Conservation (phyloP, 345 rosid genomes). For the Pistacia integerrima region DNA sequence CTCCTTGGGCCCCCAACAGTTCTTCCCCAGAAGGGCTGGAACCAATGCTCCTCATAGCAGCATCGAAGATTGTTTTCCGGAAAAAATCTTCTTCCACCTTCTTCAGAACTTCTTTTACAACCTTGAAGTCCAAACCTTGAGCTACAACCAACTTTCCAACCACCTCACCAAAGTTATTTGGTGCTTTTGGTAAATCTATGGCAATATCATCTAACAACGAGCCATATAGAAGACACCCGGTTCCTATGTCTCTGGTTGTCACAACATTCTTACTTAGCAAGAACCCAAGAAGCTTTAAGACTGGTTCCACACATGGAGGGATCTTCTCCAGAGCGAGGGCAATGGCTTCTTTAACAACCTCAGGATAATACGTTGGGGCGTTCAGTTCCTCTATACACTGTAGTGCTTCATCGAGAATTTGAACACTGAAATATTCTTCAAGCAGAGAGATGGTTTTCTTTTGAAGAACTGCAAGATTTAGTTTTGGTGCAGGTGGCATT, state of each 20-base stretch:
- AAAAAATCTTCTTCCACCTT: constrained; percentile 63
- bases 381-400: constrained; percentile 66
- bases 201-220: constrained; percentile 74
- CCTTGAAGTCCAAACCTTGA: constrained; percentile 55
- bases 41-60: constrained; percentile 24
- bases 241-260: constrained; percentile 51
- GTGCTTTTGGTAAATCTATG: constrained; percentile 84
- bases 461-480: constrained; percentile 36
- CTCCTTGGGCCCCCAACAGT: constrained; percentile 34
- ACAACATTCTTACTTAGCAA: constrained; percentile 51
- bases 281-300: constrained; percentile 45
- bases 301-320: constrained; percentile 54
- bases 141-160: constrained; percentile 56
- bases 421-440: constrained; percentile 62
- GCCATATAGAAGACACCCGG: constrained; percentile 59
- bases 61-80: constrained; percentile 41
- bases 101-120: constrained; percentile 53
- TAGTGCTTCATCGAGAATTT: constrained; percentile 60
- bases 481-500: constrained; percentile 24
- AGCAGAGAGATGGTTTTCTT: constrained; percentile 60
- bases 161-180: constrained; percentile 68
- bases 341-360: constrained; percentile 72
- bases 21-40: constrained; percentile 30
- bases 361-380: constrained; percentile 59
- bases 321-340: constrained; percentile 58